A percentile compares a stretch with the other conserved stretches of the same genome.
Evolutionary conservation across 2,329 filamentous ascomycete species (phyloP).

Genomic region (Knufia fluminis): DNA sequence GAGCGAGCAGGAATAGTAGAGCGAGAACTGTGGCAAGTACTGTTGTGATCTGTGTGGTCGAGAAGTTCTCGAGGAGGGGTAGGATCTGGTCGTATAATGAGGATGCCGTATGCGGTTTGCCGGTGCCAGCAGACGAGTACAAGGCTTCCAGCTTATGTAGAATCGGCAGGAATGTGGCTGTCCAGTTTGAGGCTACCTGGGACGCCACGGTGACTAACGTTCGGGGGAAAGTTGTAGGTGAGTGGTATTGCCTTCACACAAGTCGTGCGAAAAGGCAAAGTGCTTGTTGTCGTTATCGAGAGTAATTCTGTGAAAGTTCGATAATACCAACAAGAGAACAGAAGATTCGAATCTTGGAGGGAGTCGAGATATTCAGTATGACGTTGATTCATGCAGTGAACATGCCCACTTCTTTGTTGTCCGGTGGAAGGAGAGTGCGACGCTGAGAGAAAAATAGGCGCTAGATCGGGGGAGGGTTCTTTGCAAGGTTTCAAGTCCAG

Average conservation of each 20-base stretch:
- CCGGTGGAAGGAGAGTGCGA: neutral
- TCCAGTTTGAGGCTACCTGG: conserved; percentile 8
- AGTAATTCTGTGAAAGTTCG: neutral
- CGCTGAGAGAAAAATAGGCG: neutral
- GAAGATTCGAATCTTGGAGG: neutral
- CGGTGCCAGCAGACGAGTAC: too few species aligned
- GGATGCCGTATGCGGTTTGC: neutral
- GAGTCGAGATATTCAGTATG: neutral
- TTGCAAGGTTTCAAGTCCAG: neutral
- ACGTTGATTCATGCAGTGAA: neutral
- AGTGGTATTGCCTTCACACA: neutral
- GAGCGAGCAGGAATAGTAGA: conserved; percentile 18
- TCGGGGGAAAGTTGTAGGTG: neutral
- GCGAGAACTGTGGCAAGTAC: conserved; percentile 20
- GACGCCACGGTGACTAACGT: conserved; percentile 10
- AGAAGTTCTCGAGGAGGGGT: conserved; percentile 14
- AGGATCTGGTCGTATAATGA: neutral
- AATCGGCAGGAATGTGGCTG: conserved; percentile 1
- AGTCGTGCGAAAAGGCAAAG: neutral
- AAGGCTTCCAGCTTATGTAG: conserved; percentile 7
- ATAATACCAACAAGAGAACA: neutral
- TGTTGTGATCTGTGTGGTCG: conserved; percentile 22
- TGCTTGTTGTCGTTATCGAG: neutral
- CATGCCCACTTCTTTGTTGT: neutral
- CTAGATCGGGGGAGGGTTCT: neutral